These are phyloP conservation scores for Nymphaea thermarum DNA, from an alignment of 164 flowering plant species.

Conservation along the genomic window DNA sequence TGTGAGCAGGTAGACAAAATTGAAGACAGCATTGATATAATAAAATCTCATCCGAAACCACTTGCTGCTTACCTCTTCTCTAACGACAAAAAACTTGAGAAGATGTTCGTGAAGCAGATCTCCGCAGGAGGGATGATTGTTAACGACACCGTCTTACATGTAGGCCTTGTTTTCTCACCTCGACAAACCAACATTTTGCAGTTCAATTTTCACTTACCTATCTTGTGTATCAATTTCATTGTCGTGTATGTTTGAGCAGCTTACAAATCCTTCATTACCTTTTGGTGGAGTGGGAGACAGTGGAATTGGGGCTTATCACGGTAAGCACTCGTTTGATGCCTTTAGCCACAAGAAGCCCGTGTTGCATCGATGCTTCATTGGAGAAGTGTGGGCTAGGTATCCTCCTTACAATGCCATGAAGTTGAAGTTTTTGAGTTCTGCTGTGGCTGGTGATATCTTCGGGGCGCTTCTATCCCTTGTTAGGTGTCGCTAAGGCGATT, in stretches of 20 bases:
- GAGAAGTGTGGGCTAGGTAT: constrained; percentile 51
- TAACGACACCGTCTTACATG: constrained; percentile 70
- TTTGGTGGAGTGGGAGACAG: constrained; percentile 93
- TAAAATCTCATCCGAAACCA: constrained; percentile 64
- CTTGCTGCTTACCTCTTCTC: constrained; percentile 74
- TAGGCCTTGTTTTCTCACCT: constrained; percentile 10
- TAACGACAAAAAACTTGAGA: constrained; percentile 38
- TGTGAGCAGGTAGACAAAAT: constrained; percentile 57
- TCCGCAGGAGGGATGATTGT: constrained; percentile 75
- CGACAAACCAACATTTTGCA: not conserved
- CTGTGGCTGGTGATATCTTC: constrained; percentile 18
- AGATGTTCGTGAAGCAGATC: constrained; percentile 40
- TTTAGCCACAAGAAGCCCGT: constrained; percentile 88
- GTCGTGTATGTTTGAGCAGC: not conserved
- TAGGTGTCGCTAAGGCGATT: not conserved
- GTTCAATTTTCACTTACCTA: not conserved
- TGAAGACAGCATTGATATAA: constrained; percentile 74
- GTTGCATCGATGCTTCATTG: constrained; percentile 29
- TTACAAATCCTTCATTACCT: constrained; percentile 24
- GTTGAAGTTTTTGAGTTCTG: constrained; percentile 32
- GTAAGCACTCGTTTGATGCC: constrained; percentile 78
- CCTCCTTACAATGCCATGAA: constrained; percentile 82
- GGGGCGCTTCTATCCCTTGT: constrained; percentile 10
- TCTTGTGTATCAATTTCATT: not conserved
- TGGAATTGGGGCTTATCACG: constrained; percentile 85